Evolutionary conservation across 306 rosid genomes (phyloP).

Genomic region (Prunus armeniaca): DNA sequence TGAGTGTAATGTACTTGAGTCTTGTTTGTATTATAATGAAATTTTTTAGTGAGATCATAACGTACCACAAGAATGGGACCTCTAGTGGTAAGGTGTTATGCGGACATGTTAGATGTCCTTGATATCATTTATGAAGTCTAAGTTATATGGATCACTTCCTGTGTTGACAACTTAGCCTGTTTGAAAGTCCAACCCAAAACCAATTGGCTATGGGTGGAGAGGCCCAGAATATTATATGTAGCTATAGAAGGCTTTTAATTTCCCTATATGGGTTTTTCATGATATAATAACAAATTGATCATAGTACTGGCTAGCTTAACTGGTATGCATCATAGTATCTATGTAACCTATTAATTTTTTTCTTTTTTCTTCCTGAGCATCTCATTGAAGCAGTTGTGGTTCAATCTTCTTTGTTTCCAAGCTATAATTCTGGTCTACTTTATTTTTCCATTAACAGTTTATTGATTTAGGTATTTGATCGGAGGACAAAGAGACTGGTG

Average conservation of each 20-base stretch:
- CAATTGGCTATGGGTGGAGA: background rate
- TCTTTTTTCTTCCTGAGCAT: background rate
- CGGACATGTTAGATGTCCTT: background rate
- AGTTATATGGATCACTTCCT: background rate
- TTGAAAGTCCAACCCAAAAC: background rate
- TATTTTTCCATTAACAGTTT: conserved; percentile 11
- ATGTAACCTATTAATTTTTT: background rate
- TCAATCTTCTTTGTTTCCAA: background rate
- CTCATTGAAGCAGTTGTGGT: conserved; percentile 2
- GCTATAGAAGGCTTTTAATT: background rate
- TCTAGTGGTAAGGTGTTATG: background rate
- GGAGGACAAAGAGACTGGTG: conserved; percentile 83
- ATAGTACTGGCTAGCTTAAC: background rate
- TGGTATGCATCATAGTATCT: background rate
- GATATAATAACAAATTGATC: background rate
- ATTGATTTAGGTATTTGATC: conserved; percentile 70
- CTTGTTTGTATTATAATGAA: background rate
- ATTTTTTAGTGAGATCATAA: background rate
- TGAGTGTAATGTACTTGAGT: background rate
- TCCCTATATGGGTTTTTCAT: background rate
- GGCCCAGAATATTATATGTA: background rate
- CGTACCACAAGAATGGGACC: background rate
- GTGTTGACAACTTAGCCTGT: background rate
- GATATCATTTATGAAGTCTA: background rate
- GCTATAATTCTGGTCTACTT: background rate